A percentile compares a stretch with the other conserved stretches of the same genome.
Conservation (phyloP, 805 yeast genomes). For the Danielia oregonensis region DNA sequence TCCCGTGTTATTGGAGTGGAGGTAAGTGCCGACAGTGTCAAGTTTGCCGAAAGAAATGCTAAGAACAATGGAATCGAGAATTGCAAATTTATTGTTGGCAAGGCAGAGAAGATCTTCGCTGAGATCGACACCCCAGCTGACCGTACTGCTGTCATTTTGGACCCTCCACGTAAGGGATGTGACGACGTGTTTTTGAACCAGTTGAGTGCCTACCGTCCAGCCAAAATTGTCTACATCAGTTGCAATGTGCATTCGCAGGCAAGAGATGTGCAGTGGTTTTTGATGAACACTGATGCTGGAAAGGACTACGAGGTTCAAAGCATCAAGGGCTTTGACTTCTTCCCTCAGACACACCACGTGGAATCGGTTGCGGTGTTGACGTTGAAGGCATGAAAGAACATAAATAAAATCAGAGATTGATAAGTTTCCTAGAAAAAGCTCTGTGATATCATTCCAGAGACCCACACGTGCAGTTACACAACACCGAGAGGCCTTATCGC, state of each 20-base stretch:
- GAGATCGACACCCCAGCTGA: slow-evolving; percentile 71
- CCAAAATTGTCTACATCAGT: slow-evolving; percentile 86
- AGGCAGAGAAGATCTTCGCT: slow-evolving; percentile 85
- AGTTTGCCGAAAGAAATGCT: slow-evolving; percentile 83
- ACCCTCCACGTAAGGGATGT: slow-evolving; percentile 97
- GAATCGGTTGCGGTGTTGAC: slow-evolving; percentile 78
- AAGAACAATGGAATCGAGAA: slow-evolving; percentile 68
- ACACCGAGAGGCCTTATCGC: no score
- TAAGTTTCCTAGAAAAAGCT: neutral
- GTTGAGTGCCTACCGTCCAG: slow-evolving; percentile 77
- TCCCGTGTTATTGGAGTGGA: slow-evolving; percentile 89
- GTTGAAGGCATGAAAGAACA: slow-evolving; percentile 8
- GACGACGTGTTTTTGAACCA: slow-evolving; percentile 85
- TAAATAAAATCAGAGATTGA: neutral
- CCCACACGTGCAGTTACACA: neutral
- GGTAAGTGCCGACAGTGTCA: slow-evolving; percentile 85
- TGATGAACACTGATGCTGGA: slow-evolving; percentile 64
- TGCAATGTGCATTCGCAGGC: slow-evolving; percentile 99
- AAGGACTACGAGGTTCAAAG: slow-evolving; percentile 67
- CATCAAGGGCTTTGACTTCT: slow-evolving; percentile 92
- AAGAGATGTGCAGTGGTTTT: slow-evolving; percentile 81
- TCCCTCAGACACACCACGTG: slow-evolving; percentile 92
- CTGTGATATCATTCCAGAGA: neutral
- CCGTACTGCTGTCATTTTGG: slow-evolving; percentile 84
- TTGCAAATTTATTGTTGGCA: slow-evolving; percentile 83